Conservation (phyloP, 129 eudicot species). For the Arctium lappa region DNA sequence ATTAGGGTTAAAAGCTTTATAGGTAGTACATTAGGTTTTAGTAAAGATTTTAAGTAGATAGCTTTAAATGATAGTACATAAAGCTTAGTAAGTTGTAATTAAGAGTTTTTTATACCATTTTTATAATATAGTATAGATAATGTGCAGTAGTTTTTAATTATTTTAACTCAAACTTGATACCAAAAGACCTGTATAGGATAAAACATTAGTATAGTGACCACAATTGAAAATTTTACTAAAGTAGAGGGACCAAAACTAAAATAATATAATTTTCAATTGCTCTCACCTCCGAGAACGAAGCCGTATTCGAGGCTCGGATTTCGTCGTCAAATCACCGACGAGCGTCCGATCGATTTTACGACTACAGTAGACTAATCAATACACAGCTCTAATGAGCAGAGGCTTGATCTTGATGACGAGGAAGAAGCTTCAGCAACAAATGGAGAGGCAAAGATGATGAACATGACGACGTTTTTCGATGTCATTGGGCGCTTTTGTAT, state of each 20-base stretch:
- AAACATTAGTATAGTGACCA: background rate
- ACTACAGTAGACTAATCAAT: no score
- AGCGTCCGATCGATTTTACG: background rate
- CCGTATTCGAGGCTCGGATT: background rate
- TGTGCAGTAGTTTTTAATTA: no score
- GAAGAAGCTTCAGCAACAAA: background rate
- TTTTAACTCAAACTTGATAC: no score
- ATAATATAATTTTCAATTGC: background rate
- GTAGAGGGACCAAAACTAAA: background rate
- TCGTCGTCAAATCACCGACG: background rate
- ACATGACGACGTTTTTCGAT: conserved; percentile 62
- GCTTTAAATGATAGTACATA: no score
- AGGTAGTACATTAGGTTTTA: no score
- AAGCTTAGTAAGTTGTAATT: no score
- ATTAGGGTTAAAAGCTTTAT: no score
- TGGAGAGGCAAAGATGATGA: background rate
- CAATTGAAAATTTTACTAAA: background rate
- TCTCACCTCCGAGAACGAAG: background rate
- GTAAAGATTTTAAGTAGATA: no score
- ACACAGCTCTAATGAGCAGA: background rate
- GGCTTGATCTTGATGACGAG: background rate
- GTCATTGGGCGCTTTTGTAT: conserved; percentile 77
- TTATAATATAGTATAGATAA: no score
- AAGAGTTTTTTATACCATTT: no score
- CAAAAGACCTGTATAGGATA: no score